A percentile compares a stretch with the other conserved stretches of the same genome.
Evolutionary conservation across 352 stramenopile species (phyloP).

Genomic region (Thalassiosira mediterranea): DNA sequence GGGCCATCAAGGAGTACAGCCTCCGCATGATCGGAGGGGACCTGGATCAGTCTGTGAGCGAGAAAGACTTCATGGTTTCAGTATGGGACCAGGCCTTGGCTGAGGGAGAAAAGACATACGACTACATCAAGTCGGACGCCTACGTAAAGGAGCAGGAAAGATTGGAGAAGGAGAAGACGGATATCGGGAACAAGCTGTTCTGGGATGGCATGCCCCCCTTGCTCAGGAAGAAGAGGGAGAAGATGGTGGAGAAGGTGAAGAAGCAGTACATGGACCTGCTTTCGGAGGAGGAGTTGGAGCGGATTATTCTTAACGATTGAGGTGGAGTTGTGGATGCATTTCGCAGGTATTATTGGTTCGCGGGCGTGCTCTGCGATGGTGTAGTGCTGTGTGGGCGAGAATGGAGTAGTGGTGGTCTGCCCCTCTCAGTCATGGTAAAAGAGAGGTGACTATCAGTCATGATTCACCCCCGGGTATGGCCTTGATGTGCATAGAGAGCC

Average conservation of each 20-base stretch:
- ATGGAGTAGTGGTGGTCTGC: too few species aligned
- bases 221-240: slow-evolving; percentile 28
- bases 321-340: too few species aligned
- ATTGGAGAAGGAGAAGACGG: slow-evolving; percentile 45
- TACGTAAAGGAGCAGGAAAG: slow-evolving; percentile 64
- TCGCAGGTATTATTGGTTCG: too few species aligned
- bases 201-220: slow-evolving; percentile 30
- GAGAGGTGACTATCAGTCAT: too few species aligned
- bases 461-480: too few species aligned
- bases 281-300: slow-evolving; percentile 37
- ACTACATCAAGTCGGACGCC: slow-evolving; percentile 55
- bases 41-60: slow-evolving; percentile 53
- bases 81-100: slow-evolving; percentile 72
- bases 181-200: slow-evolving; percentile 36
- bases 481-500: too few species aligned
- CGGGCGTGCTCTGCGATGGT: too few species aligned
- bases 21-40: slow-evolving; percentile 55
- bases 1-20: slow-evolving; percentile 72
- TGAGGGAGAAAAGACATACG: slow-evolving; percentile 67
- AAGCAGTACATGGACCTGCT: slow-evolving; percentile 39
- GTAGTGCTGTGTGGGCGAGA: too few species aligned
- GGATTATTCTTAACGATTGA: slow-evolving; percentile 19
- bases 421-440: too few species aligned
- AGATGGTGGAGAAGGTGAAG: slow-evolving; percentile 37
- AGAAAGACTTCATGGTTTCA: slow-evolving; percentile 63